These are phyloP conservation scores for Lactarius hatsudake DNA, from an alignment of 768 basidiomycete species.

Conservation along the genomic window DNA sequence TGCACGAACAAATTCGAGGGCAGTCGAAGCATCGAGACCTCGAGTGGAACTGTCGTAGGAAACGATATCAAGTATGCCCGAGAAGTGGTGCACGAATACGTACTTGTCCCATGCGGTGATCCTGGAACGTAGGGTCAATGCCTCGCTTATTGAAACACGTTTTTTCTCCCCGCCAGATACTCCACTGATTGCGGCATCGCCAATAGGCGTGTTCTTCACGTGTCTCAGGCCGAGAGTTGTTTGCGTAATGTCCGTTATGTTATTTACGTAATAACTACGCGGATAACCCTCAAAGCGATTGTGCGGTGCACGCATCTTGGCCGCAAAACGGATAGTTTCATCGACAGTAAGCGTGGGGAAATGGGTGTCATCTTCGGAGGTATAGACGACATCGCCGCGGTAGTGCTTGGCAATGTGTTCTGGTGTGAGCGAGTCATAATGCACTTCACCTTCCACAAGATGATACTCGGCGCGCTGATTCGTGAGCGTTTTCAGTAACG, in stretches of 20 bases:
- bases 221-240: conserved; percentile 85
- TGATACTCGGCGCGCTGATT: conserved; percentile 70
- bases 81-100: neutral
- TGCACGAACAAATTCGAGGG: conserved; percentile 79
- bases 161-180: conserved; percentile 84
- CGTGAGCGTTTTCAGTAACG: conserved; percentile 81
- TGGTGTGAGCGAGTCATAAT: conserved; percentile 77
- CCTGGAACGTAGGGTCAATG: neutral
- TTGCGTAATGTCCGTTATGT: conserved; percentile 50
- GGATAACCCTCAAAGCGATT: conserved; percentile 43
- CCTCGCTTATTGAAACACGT: conserved; percentile 78
- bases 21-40: conserved; percentile 83
- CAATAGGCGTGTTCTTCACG: conserved; percentile 74
- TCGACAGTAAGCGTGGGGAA: conserved; percentile 79
- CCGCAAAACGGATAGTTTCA: conserved; percentile 72
- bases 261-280: conserved; percentile 44
- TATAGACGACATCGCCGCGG: conserved; percentile 74
- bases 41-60: conserved; percentile 79
- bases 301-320: conserved; percentile 62
- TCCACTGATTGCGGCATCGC: conserved; percentile 82
- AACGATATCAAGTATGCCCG: neutral
- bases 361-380: conserved; percentile 66
- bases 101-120: neutral
- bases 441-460: conserved; percentile 62
- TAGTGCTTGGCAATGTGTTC: conserved; percentile 73